Evolutionary conservation across 257 asterid species (phyloP).

Genomic region (Nemophila menziesii): DNA sequence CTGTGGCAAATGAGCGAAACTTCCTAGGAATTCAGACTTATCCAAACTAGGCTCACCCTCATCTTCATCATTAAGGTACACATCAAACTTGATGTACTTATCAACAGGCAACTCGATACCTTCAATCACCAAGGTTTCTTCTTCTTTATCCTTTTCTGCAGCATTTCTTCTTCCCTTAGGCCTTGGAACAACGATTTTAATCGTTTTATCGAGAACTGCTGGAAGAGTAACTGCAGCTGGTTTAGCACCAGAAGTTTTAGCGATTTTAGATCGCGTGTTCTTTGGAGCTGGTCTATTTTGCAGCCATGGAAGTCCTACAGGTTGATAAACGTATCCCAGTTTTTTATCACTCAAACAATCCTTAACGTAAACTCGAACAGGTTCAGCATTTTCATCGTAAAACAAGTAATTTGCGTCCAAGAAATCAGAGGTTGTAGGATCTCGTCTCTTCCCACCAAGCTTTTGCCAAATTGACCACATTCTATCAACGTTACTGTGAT

Average conservation of each 20-base stretch:
- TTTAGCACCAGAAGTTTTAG: slow-evolving; percentile 1
- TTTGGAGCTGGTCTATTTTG: slow-evolving; percentile 20
- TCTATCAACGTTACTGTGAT: background rate
- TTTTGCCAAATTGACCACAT: slow-evolving; percentile 37
- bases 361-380: slow-evolving; percentile 29
- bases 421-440: slow-evolving; percentile 33
- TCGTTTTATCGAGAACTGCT: slow-evolving; percentile 10
- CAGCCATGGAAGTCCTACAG: slow-evolving; percentile 1
- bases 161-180: slow-evolving; percentile 14
- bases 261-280: slow-evolving; percentile 1
- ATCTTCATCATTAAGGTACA: slow-evolving; percentile 12
- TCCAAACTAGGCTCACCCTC: slow-evolving; percentile 1
- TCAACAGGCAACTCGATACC: slow-evolving; percentile 8
- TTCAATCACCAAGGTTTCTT: slow-evolving; percentile 28
- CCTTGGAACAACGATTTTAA: slow-evolving; percentile 20
- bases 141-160: slow-evolving; percentile 18
- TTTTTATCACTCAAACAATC: background rate
- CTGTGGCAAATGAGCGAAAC: slow-evolving; percentile 6
- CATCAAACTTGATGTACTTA: slow-evolving; percentile 11
- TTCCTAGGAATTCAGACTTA: slow-evolving; percentile 11
- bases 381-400: slow-evolving; percentile 39
- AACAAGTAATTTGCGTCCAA: slow-evolving; percentile 33
- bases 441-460: slow-evolving; percentile 13
- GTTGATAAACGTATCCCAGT: background rate
- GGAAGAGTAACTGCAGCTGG: slow-evolving; percentile 17